Evolutionary conservation across 345 rosid genomes (phyloP).

Genomic region (Angophora floribunda): DNA sequence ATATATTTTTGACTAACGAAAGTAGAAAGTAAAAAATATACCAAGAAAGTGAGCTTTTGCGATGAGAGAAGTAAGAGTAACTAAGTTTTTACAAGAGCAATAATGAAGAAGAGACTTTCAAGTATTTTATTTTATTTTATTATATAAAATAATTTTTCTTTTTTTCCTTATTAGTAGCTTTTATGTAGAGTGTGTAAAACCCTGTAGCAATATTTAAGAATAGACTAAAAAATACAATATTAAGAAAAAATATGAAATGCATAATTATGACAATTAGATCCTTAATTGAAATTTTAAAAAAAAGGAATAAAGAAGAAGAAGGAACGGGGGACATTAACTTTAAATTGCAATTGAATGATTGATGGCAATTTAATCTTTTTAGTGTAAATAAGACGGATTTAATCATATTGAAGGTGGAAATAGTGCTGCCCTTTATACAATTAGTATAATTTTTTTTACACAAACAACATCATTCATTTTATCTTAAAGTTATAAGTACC

Average conservation of each 20-base stretch:
- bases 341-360: neutral
- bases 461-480: neutral
- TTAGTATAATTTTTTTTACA: neutral
- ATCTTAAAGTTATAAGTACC: neutral
- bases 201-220: neutral
- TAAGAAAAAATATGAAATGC: neutral
- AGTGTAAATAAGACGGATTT: neutral
- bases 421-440: neutral
- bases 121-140: neutral
- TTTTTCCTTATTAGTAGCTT: no score
- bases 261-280: neutral
- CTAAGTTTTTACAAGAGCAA: neutral
- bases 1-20: neutral
- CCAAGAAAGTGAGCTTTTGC: neutral
- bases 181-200: no score
- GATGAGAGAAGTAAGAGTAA: neutral
- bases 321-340: neutral
- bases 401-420: neutral
- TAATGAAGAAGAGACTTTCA: neutral
- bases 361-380: neutral
- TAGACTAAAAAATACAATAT: neutral
- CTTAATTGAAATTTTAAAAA: neutral
- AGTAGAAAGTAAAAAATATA: no score
- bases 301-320: rapidly evolving
- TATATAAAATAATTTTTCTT: no score